Conservation (phyloP, 2,329 filamentous ascomycete genomes). For the Meredithiella fracta region DNA sequence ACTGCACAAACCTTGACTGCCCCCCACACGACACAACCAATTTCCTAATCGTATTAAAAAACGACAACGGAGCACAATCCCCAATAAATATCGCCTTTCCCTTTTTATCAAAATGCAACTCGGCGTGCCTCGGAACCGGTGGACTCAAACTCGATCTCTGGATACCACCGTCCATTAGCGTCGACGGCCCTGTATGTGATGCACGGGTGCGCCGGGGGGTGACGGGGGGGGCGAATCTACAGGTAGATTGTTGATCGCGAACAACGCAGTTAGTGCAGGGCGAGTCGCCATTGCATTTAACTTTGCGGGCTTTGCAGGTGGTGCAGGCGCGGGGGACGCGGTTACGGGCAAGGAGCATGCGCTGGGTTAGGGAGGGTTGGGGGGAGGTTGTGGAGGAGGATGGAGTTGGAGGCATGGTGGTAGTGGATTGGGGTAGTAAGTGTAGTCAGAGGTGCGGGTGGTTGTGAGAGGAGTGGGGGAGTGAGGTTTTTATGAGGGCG, state of each 20-base stretch:
- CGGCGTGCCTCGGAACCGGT: slow-evolving; percentile 38
- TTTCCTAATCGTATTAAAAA: slow-evolving; percentile 38
- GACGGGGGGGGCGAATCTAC: slow-evolving; percentile 25
- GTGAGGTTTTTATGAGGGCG: no score
- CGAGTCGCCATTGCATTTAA: slow-evolving; percentile 38
- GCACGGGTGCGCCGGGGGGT: slow-evolving; percentile 22
- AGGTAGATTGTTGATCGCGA: slow-evolving; percentile 27
- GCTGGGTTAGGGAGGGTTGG: not conserved
- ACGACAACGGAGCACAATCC: slow-evolving; percentile 38
- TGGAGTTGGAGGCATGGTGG: not conserved
- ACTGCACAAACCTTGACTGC: slow-evolving; percentile 13
- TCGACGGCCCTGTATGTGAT: not conserved
- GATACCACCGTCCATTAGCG: no score
- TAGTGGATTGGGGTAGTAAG: not conserved
- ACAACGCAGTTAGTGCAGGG: slow-evolving; percentile 35
- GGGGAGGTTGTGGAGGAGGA: no score
- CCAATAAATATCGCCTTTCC: slow-evolving; percentile 40
- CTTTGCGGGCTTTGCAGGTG: slow-evolving; percentile 37
- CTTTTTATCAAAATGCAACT: slow-evolving; percentile 34
- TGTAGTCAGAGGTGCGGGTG: no score
- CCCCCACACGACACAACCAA: slow-evolving; percentile 24
- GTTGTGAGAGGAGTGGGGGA: no score
- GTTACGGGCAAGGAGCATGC: slow-evolving; percentile 20
- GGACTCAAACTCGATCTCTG: slow-evolving; percentile 26
- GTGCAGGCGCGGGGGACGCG: slow-evolving; percentile 39